These are phyloP conservation scores for Cavenderia fasciculata DNA, from an alignment of 78 protist genomes.

Conservation along the genomic window DNA sequence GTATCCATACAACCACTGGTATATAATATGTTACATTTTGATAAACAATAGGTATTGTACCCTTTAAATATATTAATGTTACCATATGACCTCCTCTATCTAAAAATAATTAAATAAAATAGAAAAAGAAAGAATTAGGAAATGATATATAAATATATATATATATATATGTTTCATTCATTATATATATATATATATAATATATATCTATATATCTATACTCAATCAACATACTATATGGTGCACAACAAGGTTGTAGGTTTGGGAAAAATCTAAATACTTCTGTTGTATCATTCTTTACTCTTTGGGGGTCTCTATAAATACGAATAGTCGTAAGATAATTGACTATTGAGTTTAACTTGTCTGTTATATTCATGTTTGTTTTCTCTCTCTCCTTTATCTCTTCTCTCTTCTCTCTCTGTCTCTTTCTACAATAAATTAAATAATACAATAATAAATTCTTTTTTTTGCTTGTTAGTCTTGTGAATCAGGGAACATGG, in stretches of 20 bases:
- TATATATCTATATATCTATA: not conserved
- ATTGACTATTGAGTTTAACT: too few relatives aligned
- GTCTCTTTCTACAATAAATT: too few relatives aligned
- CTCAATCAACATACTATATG: not conserved
- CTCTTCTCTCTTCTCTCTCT: too few relatives aligned
- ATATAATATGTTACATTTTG: slow-evolving; percentile 34
- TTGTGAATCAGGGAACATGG: too few relatives aligned
- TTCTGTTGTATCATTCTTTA: slow-evolving; percentile 23
- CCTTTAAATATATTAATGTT: slow-evolving; percentile 19
- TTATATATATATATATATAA: not conserved
- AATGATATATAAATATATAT: not conserved
- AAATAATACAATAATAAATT: too few relatives aligned
- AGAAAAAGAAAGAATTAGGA: too few relatives aligned
- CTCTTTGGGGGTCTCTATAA: slow-evolving; percentile 45
- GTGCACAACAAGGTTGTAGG: slow-evolving; percentile 21
- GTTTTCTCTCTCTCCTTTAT: too few relatives aligned
- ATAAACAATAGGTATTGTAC: slow-evolving; percentile 66
- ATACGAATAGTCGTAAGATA: not conserved
- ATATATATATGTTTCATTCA: not conserved
- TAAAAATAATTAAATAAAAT: not conserved
- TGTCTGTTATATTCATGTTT: too few relatives aligned
- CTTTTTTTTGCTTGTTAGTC: too few relatives aligned
- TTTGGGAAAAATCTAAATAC: slow-evolving; percentile 59
- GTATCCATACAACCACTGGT: slow-evolving; percentile 49
- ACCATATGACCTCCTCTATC: slow-evolving; percentile 29